A percentile compares a stretch with the other conserved stretches of the same genome.
Evolutionary conservation across 345 rosid species (phyloP).

Genomic region (Mercurialis annua): DNA sequence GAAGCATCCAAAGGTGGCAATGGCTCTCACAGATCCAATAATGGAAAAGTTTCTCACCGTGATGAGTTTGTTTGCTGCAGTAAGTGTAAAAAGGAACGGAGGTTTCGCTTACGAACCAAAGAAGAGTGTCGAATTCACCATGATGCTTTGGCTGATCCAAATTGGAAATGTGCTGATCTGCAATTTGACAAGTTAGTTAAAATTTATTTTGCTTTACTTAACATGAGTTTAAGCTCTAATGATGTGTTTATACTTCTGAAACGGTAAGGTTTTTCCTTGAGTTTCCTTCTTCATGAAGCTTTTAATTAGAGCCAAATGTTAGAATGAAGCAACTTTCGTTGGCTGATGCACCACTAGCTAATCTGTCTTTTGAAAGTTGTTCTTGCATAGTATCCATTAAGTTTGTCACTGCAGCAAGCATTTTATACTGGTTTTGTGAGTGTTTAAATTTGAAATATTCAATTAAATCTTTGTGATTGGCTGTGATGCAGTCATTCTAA

Average conservation of each 20-base stretch:
- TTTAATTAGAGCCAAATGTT: not conserved
- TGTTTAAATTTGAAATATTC: not conserved
- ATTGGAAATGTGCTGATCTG: slow-evolving; percentile 78
- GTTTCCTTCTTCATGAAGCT: not conserved
- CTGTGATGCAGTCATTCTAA: not conserved
- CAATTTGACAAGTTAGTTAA: slow-evolving; percentile 69
- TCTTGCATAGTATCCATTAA: not conserved
- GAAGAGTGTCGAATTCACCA: slow-evolving; percentile 83
- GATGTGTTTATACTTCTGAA: not conserved
- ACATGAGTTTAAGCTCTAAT: not conserved
- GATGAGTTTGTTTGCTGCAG: slow-evolving; percentile 82
- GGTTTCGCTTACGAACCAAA: slow-evolving; percentile 73
- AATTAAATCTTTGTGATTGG: not conserved
- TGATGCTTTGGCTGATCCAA: slow-evolving; percentile 67
- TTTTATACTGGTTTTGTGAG: not conserved
- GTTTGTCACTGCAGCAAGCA: not conserved
- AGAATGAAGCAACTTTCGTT: not conserved
- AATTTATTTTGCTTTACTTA: not conserved
- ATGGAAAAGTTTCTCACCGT: slow-evolving; percentile 65
- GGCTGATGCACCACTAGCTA: not conserved
- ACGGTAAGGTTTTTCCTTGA: not conserved
- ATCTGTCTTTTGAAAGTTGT: not conserved
- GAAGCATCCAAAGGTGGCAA: slow-evolving; percentile 58
- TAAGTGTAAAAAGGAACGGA: slow-evolving; percentile 74
- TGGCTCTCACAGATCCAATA: slow-evolving; percentile 68